Percentiles rank a stretch among this genome's conserved stretches.
These are phyloP conservation scores for Boletus smithii DNA, from an alignment of 1,284 basidiomycete species.

Conservation along the genomic window DNA sequence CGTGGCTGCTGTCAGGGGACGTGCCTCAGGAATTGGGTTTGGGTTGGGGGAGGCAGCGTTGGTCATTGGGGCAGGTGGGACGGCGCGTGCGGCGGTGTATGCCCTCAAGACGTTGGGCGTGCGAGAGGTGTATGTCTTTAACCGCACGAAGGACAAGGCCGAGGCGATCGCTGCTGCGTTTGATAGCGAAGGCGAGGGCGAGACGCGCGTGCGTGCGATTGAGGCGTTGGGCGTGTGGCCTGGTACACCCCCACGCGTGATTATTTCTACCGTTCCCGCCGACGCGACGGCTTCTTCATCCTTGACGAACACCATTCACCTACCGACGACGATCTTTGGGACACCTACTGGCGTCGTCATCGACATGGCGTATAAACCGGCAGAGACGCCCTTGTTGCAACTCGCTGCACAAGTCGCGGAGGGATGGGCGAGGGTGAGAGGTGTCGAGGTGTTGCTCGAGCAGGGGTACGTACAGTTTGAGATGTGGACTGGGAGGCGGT, in stretches of 20 bases:
- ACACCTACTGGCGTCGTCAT: slow-evolving; percentile 62
- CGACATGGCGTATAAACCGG: slow-evolving; percentile 91
- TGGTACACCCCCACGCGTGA: slow-evolving; percentile 62
- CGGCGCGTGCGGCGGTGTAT: slow-evolving; percentile 88
- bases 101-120: slow-evolving; percentile 74
- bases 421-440: slow-evolving; percentile 76
- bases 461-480: slow-evolving; percentile 86
- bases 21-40: slow-evolving; percentile 27
- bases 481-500: slow-evolving; percentile 71
- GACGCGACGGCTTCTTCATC: too few relatives aligned
- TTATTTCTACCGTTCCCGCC: slow-evolving; percentile 86
- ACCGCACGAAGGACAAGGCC: slow-evolving; percentile 77
- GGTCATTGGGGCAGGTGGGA: slow-evolving; percentile 91
- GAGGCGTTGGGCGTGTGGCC: slow-evolving; percentile 58
- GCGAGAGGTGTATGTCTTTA: slow-evolving; percentile 76
- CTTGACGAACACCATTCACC: too few relatives aligned
- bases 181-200: slow-evolving; percentile 1
- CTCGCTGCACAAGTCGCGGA: slow-evolving; percentile 46
- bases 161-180: slow-evolving; percentile 66
- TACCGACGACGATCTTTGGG: slow-evolving; percentile 56
- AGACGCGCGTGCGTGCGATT: slow-evolving; percentile 54
- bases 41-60: slow-evolving; percentile 49
- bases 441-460: slow-evolving; percentile 82
- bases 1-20: slow-evolving; percentile 50
- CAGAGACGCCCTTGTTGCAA: slow-evolving; percentile 63